Percentiles rank a stretch among this genome's conserved stretches.
Conservation (phyloP, 2,329 filamentous ascomycete species). For the Aspergillus brunneoviolaceus region DNA sequence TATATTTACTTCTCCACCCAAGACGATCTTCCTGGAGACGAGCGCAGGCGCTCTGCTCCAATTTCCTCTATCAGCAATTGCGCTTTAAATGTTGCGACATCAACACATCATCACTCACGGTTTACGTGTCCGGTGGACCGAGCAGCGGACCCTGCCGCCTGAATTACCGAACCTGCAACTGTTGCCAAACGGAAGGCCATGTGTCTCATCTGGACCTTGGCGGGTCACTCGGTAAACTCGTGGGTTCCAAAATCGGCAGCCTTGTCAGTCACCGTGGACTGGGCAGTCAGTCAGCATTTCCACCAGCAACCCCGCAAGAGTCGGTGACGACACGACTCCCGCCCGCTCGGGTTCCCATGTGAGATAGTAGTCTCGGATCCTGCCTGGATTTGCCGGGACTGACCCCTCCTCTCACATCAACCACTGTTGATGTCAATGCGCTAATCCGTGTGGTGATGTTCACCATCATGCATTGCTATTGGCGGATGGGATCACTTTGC, state of each 20-base stretch:
- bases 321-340: slow-evolving; percentile 15
- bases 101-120: slow-evolving; percentile 2
- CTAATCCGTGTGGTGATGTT: slow-evolving; percentile 6
- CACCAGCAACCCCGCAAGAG: slow-evolving; percentile 16
- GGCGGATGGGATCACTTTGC: slow-evolving; percentile 6
- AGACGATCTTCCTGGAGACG: slow-evolving; percentile 4
- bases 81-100: slow-evolving; percentile 17
- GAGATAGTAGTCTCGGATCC: slow-evolving; percentile 8
- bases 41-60: slow-evolving; percentile 21
- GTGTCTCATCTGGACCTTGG: slow-evolving; percentile 6
- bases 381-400: slow-evolving; percentile 5
- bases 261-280: slow-evolving; percentile 8
- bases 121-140: slow-evolving; percentile 11
- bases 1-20: slow-evolving; percentile 2
- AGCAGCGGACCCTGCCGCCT: slow-evolving; percentile 7
- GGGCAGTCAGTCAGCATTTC: background rate
- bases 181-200: background rate
- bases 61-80: slow-evolving; percentile 12
- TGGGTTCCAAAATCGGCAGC: slow-evolving; percentile 9
- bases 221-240: slow-evolving; percentile 11
- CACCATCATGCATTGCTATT: slow-evolving; percentile 5
- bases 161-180: slow-evolving; percentile 3
- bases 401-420: background rate
- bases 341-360: slow-evolving; percentile 11
- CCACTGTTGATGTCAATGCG: slow-evolving; percentile 12